Evolutionary conservation across 140 eudicot genomes (phyloP).

Genomic region (Oenanthe javanica): DNA sequence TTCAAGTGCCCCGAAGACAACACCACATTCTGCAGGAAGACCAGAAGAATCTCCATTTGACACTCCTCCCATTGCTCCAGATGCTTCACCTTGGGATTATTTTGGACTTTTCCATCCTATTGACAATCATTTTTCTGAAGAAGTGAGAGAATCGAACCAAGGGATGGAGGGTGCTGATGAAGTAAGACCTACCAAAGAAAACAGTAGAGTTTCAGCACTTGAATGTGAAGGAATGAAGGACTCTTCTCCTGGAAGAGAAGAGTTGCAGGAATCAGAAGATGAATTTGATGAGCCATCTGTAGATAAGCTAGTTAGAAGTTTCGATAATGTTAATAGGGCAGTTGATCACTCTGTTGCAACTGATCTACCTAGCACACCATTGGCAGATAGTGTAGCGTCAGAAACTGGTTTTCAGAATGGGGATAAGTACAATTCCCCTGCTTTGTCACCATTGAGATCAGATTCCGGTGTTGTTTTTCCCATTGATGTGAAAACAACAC

Average conservation of each 20-base stretch:
- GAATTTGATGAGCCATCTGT: constrained; percentile 81
- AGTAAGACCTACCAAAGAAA: constrained; percentile 20
- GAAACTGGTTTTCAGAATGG: constrained; percentile 42
- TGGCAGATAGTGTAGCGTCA: constrained; percentile 32
- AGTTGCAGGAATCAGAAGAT: constrained; percentile 63
- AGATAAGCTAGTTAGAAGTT: constrained; percentile 67
- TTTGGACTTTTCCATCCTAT: constrained; percentile 74
- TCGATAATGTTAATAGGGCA: constrained; percentile 60
- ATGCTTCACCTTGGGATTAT: constrained; percentile 81
- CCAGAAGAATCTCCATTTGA: constrained; percentile 37
- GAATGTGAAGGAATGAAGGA: constrained; percentile 37
- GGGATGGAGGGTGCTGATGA: constrained; percentile 26
- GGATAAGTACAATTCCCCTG: constrained; percentile 44
- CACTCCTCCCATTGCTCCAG: constrained; percentile 28
- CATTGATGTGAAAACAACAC: constrained; percentile 38
- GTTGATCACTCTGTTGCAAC: constrained; percentile 28
- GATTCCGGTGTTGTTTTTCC: constrained; percentile 37
- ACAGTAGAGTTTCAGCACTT: constrained; percentile 24
- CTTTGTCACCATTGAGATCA: constrained; percentile 54
- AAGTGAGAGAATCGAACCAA: constrained; percentile 30
- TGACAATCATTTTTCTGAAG: constrained; percentile 54
- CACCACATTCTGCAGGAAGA: constrained; percentile 36
- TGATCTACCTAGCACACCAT: constrained; percentile 34
- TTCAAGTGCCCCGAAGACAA: constrained; percentile 48
- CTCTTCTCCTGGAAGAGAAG: constrained; percentile 30